A percentile compares a stretch with the other conserved stretches of the same genome.
These are phyloP conservation scores for Ophiostoma ips DNA, from an alignment of 2,329 filamentous ascomycete species.

Conservation along the genomic window DNA sequence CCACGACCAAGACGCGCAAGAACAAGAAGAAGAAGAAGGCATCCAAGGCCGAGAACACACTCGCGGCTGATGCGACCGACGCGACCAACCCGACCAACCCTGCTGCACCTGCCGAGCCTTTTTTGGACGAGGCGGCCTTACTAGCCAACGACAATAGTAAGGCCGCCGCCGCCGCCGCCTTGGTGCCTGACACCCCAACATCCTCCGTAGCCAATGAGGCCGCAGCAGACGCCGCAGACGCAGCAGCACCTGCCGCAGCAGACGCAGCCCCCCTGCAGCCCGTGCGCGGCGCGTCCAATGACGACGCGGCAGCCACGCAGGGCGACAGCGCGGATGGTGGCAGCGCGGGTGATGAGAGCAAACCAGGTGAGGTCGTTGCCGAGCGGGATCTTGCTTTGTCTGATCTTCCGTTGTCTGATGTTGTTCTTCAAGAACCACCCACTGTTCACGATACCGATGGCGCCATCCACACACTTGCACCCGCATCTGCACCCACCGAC, in stretches of 20 bases:
- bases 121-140: background rate
- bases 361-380: too few species aligned
- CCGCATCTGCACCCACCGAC: background rate
- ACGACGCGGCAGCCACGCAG: background rate
- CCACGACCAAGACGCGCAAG: background rate
- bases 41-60: background rate
- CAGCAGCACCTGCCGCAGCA: too few species aligned
- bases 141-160: background rate
- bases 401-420: too few species aligned
- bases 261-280: background rate
- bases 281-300: background rate
- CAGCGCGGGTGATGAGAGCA: too few species aligned
- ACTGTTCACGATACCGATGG: too few species aligned
- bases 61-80: background rate
- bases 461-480: background rate
- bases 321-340: too few species aligned
- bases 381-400: too few species aligned
- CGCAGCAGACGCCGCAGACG: background rate
- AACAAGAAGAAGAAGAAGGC: background rate
- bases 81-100: background rate
- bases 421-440: too few species aligned
- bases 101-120: background rate
- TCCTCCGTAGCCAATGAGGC: constrained; percentile 1
- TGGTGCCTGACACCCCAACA: constrained; percentile 2
- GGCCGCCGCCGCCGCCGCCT: background rate